Evolutionary conservation across 768 basidiomycete genomes (phyloP), one percentile per base, ranked within the genome.

Genomic region (Naematelia aurantialba): DNA sequence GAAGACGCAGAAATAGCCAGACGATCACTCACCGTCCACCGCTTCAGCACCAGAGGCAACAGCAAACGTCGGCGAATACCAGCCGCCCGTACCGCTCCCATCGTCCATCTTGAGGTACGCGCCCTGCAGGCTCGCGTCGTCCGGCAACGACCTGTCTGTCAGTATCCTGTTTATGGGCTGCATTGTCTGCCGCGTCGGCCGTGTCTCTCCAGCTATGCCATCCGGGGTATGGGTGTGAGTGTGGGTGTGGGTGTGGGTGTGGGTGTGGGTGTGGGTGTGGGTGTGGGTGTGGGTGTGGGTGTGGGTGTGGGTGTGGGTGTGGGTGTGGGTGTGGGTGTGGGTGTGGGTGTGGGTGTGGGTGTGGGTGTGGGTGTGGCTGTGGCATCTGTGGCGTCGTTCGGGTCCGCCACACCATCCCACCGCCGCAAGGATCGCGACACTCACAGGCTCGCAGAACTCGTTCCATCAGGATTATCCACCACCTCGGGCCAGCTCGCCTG

Each of bases 401-500:
- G n/a, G n/a, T n/a, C n/a, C n/a, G n/a, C n/a, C n/a, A n/a, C n/a
- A n/a, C 24, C 27, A 8, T 52, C n/a, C 50, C 50, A 30, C 8
- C 24, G 50, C 26, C 5, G 50, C 11, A 54, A 44, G 25, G 30
- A 19, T 10, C 5, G 19, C 13, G 11, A 24, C 4, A 30, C 44
- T 5, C 30, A 56, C 44, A 56, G 27, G 34, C 19, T 22, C 26
- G 55, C 39, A 47, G 5, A 31, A 26, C 39, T 17, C 11, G 55
- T 19, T 8, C 55, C 52, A 54, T 54, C 52, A 54, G 5, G 29
- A 26, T 54, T 54, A 26, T 42, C 13, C 13, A 54, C 31, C 8
- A 54, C 52, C 4, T 39, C 21, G 8, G 52, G 52, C 52, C 52
- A 56, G 42, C 55, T 47, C 17, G 19, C 44, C 24, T 19, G 8